A percentile compares a stretch with the other conserved stretches of the same genome.
Evolutionary conservation across 148 eudicot genomes (phyloP).

Genomic region (Drosera capensis): DNA sequence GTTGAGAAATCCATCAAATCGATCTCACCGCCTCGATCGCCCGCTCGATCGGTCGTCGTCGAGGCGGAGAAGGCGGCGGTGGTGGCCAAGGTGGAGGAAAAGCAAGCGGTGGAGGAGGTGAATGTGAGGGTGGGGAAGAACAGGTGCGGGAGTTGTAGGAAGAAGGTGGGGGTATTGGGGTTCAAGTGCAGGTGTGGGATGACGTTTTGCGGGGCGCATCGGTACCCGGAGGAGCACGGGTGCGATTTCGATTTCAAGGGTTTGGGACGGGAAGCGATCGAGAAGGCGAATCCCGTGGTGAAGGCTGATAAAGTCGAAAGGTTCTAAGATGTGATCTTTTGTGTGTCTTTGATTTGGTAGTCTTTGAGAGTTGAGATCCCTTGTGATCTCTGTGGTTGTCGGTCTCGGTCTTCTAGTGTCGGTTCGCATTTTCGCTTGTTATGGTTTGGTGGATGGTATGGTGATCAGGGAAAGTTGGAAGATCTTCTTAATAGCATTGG

Average conservation of each 20-base stretch:
- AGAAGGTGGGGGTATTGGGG: slow-evolving; percentile 51
- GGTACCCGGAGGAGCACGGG: slow-evolving; percentile 46
- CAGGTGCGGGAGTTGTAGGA: slow-evolving; percentile 34
- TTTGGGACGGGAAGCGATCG: slow-evolving; percentile 21
- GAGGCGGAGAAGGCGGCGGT: background rate
- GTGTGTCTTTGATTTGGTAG: no score
- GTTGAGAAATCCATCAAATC: slow-evolving; percentile 8
- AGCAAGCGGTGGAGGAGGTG: slow-evolving; percentile 1
- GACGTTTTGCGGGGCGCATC: slow-evolving; percentile 40
- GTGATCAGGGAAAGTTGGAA: no score
- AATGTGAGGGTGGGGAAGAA: slow-evolving; percentile 6
- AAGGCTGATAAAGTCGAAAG: slow-evolving; percentile 45
- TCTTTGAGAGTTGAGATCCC: no score
- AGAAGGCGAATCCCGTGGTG: slow-evolving; percentile 36
- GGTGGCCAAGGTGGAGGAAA: background rate
- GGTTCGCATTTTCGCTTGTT: no score
- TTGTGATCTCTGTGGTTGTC: no score
- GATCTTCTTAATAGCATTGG: no score
- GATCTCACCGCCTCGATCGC: background rate
- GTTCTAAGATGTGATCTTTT: slow-evolving; percentile 14
- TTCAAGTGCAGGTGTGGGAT: slow-evolving; percentile 46
- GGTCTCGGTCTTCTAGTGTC: no score
- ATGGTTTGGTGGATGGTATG: no score
- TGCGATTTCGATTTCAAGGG: slow-evolving; percentile 42
- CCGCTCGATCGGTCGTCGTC: background rate